Evolutionary conservation across 305 asterid species (phyloP), one percentile per base, ranked within the genome.

Genomic region (Caryopteris hybrid): DNA sequence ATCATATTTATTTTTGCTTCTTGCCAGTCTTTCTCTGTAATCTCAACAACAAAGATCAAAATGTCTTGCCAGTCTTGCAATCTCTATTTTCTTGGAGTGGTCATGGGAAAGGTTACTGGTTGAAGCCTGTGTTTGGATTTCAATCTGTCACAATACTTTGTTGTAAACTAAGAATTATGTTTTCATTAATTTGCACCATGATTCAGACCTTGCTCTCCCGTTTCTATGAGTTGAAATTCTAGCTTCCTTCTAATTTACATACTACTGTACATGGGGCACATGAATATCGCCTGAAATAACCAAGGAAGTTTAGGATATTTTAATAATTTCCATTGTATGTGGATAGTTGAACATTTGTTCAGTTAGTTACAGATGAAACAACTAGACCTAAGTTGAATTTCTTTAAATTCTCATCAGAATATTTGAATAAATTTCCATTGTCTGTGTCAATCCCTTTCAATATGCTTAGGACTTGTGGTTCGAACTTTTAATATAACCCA

Each of bases 51-150:
- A 36, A 45, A 57, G 14, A 16, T n/a, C n/a, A 16, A 56, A 29
- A 36, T 36, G 52, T 47, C 34, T n/a, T n/a, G n/a, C n/a, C n/a
- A n/a, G n/a, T n/a, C n/a, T n/a, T 55, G 22, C 36, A 23, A 43
- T 46, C 54, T 16, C n/a, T n/a, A n/a, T n/a, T n/a, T 36, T 33
- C 33, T 62, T 42, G 12, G 36, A 61, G 38, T 55, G 23, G 39
- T 61, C 47, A 52, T 51, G 17, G 68, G 16, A 23, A 29, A 51
- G 17, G 20, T 58, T 61, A 31, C 70, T 29, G 42, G 25, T 16
- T 59, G 29, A 66, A 64, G 57, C 47, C 43, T 71, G 58, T 52
- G 16, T 60, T 51, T 6, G 53, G 43, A 34, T 27, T 59, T 66
- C 31, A 50, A 47, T 64, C 43, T 11, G 34, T 23, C n/a, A 45